phyloP scores from a whole-genome alignment of 106 monocot genomes.

The Allium fistulosum region DNA sequence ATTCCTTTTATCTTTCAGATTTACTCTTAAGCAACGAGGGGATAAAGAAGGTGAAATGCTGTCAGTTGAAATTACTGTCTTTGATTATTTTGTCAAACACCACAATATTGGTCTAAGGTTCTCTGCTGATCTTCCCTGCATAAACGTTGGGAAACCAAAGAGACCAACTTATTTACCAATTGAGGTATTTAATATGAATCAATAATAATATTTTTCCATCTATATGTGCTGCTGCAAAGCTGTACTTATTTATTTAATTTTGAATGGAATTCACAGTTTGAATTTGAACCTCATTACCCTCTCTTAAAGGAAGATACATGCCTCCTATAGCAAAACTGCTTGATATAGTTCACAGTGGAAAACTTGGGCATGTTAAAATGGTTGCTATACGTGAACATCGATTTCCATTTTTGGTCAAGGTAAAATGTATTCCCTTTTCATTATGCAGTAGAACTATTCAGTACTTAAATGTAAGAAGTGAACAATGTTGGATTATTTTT shows the following conservation, averaged over 20 bases:
- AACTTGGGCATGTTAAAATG: no score
- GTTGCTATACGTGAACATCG: no score
- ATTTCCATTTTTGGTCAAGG: no score
- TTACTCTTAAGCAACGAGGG: slow-evolving; percentile 52
- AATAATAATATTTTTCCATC: neutral
- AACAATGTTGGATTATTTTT: no score
- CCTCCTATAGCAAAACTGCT: no score
- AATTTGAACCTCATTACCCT: no score
- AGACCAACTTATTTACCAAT: slow-evolving; percentile 79
- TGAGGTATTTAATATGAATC: slow-evolving; percentile 39
- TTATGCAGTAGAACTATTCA: no score
- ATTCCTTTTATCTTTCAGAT: slow-evolving; percentile 21
- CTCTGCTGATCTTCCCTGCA: slow-evolving; percentile 61
- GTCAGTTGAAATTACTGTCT: slow-evolving; percentile 57
- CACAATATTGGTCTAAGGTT: slow-evolving; percentile 34
- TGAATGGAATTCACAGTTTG: no score
- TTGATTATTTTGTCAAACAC: slow-evolving; percentile 58
- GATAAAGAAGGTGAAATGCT: slow-evolving; percentile 20
- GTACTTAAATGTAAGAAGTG: no score
- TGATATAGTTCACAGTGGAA: no score
- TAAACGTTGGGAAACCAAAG: slow-evolving; percentile 95
- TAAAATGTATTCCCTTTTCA: no score
- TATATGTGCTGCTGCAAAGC: neutral
- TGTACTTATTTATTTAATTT: neutral
- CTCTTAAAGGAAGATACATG: no score